Percentiles rank a stretch among this genome's conserved stretches.
phyloP scores from a whole-genome alignment of 805 yeast species.

The Teunomyces aglyptinius region DNA sequence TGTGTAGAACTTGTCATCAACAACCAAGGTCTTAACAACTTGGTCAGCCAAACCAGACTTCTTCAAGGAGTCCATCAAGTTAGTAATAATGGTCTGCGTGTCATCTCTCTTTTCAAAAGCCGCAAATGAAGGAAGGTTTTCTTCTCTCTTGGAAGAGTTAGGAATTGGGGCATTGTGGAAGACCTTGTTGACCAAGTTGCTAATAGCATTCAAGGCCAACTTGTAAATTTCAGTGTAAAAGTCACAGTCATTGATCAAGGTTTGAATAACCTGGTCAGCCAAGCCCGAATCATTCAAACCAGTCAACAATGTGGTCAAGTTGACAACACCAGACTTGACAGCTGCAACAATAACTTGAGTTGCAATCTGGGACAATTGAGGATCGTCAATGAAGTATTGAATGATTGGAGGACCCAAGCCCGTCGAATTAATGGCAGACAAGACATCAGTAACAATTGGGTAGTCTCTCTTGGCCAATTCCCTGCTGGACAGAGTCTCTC shows the following conservation, averaged over 20 bases:
- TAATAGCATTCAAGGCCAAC: constrained; percentile 30
- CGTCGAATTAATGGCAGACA: constrained; percentile 35
- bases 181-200: constrained; percentile 23
- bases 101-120: constrained; percentile 8
- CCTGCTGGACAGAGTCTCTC: constrained; percentile 19
- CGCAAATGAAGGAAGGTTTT: constrained; percentile 1
- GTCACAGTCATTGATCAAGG: constrained; percentile 35
- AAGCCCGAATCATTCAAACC: constrained; percentile 44
- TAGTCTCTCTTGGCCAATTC: constrained; percentile 37
- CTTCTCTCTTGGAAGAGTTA: constrained; percentile 20
- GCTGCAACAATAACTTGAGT: constrained; percentile 25
- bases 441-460: constrained; percentile 40
- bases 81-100: constrained; percentile 16
- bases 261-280: constrained; percentile 34
- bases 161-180: not conserved
- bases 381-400: constrained; percentile 30
- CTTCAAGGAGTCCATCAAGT: constrained; percentile 44
- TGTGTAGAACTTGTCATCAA: constrained; percentile 34
- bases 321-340: constrained; percentile 31
- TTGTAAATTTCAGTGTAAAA: constrained; percentile 40
- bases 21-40: constrained; percentile 37
- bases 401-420: constrained; percentile 37
- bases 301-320: constrained; percentile 36
- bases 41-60: constrained; percentile 40
- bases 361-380: constrained; percentile 28